A percentile compares a stretch with the other conserved stretches of the same genome.
Conservation (phyloP, 148 eudicot genomes). For the Chenopodium formosanum region DNA sequence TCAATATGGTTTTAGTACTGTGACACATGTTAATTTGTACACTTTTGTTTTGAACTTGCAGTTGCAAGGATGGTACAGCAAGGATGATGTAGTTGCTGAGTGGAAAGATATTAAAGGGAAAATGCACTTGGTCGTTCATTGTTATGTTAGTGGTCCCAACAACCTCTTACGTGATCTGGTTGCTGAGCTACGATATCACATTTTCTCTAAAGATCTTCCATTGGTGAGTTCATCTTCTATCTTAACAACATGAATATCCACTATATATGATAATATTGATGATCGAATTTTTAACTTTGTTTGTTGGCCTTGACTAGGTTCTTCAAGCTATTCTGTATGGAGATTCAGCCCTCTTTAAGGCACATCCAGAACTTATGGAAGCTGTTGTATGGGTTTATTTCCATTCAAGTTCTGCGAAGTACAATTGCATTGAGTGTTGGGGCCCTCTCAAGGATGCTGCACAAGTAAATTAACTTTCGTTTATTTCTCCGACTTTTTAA, state of each 20-base stretch:
- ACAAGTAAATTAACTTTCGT: slow-evolving; percentile 34
- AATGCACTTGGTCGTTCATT: slow-evolving; percentile 69
- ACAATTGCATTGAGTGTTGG: slow-evolving; percentile 81
- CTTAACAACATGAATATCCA: background rate
- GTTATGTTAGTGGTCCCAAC: slow-evolving; percentile 81
- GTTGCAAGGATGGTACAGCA: slow-evolving; percentile 88
- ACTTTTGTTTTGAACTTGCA: slow-evolving; percentile 31
- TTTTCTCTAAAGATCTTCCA: slow-evolving; percentile 90
- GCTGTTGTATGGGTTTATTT: slow-evolving; percentile 75
- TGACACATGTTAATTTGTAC: background rate
- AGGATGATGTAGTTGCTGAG: slow-evolving; percentile 92
- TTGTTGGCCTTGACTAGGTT: slow-evolving; percentile 39
- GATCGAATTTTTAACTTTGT: background rate
- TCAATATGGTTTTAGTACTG: background rate
- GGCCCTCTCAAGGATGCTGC: slow-evolving; percentile 84
- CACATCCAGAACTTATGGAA: slow-evolving; percentile 66
- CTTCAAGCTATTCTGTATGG: slow-evolving; percentile 78
- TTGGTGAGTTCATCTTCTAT: slow-evolving; percentile 46
- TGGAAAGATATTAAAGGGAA: slow-evolving; percentile 75
- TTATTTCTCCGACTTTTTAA: background rate
- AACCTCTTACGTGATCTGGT: slow-evolving; percentile 57
- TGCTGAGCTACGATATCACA: slow-evolving; percentile 85
- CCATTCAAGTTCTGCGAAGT: slow-evolving; percentile 73
- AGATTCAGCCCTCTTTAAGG: slow-evolving; percentile 61
- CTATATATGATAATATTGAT: background rate